These are phyloP conservation scores for Desmodesmus armatus DNA, from an alignment of 139 green algal species.

Conservation along the genomic window DNA sequence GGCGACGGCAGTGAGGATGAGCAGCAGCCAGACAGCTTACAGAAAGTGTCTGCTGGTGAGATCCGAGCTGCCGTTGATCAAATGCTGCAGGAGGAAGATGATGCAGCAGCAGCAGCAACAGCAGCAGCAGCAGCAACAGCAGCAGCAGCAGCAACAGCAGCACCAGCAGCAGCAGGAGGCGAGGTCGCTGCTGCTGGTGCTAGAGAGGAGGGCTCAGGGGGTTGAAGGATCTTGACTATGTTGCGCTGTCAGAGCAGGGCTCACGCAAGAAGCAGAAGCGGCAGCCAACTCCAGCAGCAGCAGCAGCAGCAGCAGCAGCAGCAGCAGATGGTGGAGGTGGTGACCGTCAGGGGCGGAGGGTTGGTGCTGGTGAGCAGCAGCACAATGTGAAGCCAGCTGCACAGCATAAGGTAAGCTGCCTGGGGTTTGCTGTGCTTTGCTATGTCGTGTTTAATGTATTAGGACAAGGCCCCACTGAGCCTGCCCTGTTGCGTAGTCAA, in stretches of 20 bases:
- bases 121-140: slow-evolving; percentile 32
- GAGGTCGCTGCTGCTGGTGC: slow-evolving; percentile 4
- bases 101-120: neutral
- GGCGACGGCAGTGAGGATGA: neutral
- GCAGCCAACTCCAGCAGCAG: neutral
- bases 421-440: neutral
- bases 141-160: slow-evolving; percentile 17
- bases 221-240: slow-evolving; percentile 9
- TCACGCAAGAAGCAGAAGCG: slow-evolving; percentile 34
- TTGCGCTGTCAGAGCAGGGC: slow-evolving; percentile 41
- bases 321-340: neutral
- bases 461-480: neutral
- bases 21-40: neutral
- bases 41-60: slow-evolving; percentile 18
- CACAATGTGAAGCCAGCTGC: neutral
- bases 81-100: slow-evolving; percentile 16
- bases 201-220: slow-evolving; percentile 1
- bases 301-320: slow-evolving; percentile 30
- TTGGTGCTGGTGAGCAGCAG: neutral
- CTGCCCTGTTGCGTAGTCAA: too few species aligned
- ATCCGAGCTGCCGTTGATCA: slow-evolving; percentile 41
- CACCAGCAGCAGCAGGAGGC: slow-evolving; percentile 10
- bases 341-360: neutral
- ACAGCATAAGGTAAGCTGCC: neutral
- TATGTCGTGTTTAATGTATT: neutral